Base-by-base conservation (phyloP, 352 stramenopile genomes). In the Phytophthora pisi region DNA sequence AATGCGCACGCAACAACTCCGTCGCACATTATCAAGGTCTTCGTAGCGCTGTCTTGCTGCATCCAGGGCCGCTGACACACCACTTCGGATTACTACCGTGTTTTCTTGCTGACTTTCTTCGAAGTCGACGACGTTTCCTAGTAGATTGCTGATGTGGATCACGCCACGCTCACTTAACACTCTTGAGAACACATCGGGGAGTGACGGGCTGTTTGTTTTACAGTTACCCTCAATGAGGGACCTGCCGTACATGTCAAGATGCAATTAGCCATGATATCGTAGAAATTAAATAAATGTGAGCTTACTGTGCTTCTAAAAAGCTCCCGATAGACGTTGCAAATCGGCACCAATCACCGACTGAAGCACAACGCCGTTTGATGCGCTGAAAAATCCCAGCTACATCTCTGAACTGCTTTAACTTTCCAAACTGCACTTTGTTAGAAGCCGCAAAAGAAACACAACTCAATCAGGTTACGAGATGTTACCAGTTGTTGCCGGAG, bases 41-140 rank as follows among this genome's bases (percentile, higher is more conserved):
- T 89, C 80, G 59, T 94, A 93, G 62, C 84, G 85, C 18, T 77
- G 66, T 38, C 89, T 72, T 45, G 85, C 83, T 31, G 64, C 68
- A 69, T 96, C 89, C 43, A 96, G 67, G 47, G 78, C 68, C 54
- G 89, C 78, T 5, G 89, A 95, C 31, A 96, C 74, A 8, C 83
- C 89, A 31, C 73, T 84, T 64, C 84, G 74, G 54, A 96, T 91
- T 45, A 91, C 75, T 11, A 94, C 66, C 0, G 45, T 74, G 5
- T 67, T 75, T 68, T 93, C 82, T 68, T 82, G 69, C 23, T 79
- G 60, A 23, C 82, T 95, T 54, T 92, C 86, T 53, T 95, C 86
- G 23, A 96, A 90, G 50, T 95, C 86, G 30, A 96, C 83, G 42
- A 96, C 73, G 51, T 95, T 95, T 34, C 81, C 77, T 16, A 96